Conservation (phyloP, 805 yeast genomes). For the Starmera quercuum region DNA sequence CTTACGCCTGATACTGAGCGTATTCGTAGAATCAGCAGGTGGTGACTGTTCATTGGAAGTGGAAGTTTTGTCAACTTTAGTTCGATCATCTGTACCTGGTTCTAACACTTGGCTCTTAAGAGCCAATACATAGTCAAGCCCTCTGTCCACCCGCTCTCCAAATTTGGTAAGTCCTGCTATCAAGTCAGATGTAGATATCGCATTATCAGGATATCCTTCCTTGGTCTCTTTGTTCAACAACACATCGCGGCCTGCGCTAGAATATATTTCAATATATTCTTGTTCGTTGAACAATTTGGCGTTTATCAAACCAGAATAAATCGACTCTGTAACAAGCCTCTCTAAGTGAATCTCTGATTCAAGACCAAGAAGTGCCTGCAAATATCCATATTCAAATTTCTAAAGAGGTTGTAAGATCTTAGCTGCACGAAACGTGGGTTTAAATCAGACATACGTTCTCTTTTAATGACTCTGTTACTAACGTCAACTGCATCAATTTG, state of each 20-base stretch:
- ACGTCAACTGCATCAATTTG: conserved; percentile 15
- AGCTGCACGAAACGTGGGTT: not conserved
- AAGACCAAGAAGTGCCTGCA: conserved; percentile 7
- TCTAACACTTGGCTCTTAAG: not conserved
- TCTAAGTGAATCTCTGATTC: conserved; percentile 9
- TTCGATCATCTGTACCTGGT: not conserved
- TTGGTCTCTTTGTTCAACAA: conserved; percentile 6
- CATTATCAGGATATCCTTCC: conserved; percentile 1
- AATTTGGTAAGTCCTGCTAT: conserved; percentile 9
- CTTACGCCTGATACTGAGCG: too few relatives aligned
- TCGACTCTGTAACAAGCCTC: conserved; percentile 14
- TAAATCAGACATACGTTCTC: conserved; percentile 3
- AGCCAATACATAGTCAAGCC: conserved; percentile 5
- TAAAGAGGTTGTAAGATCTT: not conserved
- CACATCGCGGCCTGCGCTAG: conserved; percentile 18
- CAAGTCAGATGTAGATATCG: conserved; percentile 5
- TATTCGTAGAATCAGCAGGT: too few relatives aligned
- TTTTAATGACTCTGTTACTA: conserved; percentile 12
- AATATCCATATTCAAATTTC: conserved; percentile 7
- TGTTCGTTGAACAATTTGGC: conserved; percentile 14
- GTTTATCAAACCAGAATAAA: conserved; percentile 10
- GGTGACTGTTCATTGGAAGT: too few relatives aligned
- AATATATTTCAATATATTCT: conserved; percentile 9
- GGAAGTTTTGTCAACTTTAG: too few relatives aligned
- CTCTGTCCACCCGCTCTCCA: conserved; percentile 7